A percentile compares a stretch with the other conserved stretches of the same genome.
These are phyloP conservation scores for Ophiostoma sp. DNA, from an alignment of 2,329 filamentous ascomycete genomes.

Conservation along the genomic window DNA sequence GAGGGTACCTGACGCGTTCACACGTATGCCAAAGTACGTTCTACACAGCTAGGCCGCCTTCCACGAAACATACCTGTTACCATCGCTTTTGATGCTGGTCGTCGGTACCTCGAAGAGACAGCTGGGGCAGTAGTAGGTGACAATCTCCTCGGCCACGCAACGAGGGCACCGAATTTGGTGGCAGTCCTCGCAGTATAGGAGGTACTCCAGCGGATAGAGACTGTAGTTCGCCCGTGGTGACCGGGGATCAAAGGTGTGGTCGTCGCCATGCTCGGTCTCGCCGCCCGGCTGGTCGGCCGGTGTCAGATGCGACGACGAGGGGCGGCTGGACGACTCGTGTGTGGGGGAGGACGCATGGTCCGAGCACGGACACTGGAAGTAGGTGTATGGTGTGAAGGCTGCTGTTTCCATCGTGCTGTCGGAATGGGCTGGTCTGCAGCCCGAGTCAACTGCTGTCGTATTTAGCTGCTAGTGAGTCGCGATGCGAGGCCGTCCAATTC, in stretches of 20 bases:
- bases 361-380: slow-evolving; percentile 62
- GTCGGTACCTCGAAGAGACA: slow-evolving; percentile 95
- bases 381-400: slow-evolving; percentile 55
- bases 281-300: slow-evolving; percentile 30
- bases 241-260: slow-evolving; percentile 74
- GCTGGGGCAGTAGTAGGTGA: slow-evolving; percentile 91
- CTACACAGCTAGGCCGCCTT: neutral
- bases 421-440: neutral
- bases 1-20: slow-evolving; percentile 7
- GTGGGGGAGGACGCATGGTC: slow-evolving; percentile 44
- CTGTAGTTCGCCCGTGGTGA: slow-evolving; percentile 82
- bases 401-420: slow-evolving; percentile 38
- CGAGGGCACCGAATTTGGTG: slow-evolving; percentile 90
- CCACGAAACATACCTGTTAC: slow-evolving; percentile 64
- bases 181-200: slow-evolving; percentile 96
- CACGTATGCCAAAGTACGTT: slow-evolving; percentile 1
- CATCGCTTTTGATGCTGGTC: slow-evolving; percentile 78
- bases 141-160: slow-evolving; percentile 88
- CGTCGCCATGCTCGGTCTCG: slow-evolving; percentile 17
- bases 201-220: slow-evolving; percentile 84
- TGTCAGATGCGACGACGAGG: slow-evolving; percentile 28
- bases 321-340: slow-evolving; percentile 32
- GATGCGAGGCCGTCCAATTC: neutral
- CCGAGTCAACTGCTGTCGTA: neutral
- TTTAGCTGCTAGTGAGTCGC: neutral